Base-by-base conservation (phyloP, 164 flowering plant genomes). In the Piper betle region DNA sequence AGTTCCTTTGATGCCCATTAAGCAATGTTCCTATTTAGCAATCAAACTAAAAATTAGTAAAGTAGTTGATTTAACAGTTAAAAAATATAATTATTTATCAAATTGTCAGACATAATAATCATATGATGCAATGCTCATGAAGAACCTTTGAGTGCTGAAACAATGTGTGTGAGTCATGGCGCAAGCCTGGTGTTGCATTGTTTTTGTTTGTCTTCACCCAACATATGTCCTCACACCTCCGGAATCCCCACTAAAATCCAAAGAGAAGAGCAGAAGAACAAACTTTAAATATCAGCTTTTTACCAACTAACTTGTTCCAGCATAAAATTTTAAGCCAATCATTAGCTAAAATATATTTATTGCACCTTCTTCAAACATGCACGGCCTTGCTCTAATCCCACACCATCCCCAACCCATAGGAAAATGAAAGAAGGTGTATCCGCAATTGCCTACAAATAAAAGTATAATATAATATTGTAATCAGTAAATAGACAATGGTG, bases 401-500 rank as follows among this genome's bases (percentile, higher is more conserved):
- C 82, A 53, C 99, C 99, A 81, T 93, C 99, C 53, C 99, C 99
- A 75, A 93, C 99, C 97, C 99, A 93, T 46, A 93, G 89, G 74
- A 93, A 93, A 61, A 93, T 84, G 67, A 93, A 93, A 56, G 99
- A 93, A 58, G 99, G 99, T 39, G 96, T 90, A 56, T 93, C 99
- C 40, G 99, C 99, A 66, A 93, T 86, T 42, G 96, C 95, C 99
- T 93, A 79, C 17, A 61, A 70, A 65, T 39, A 71, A 9, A 40
- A 15, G 4, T 33, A 58, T n/a, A 39, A 37, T 6, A 17, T 7
- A 39, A 13, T 10, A 58, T 15, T 1, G 1, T 2, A 11, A 39
- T 37, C 15, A 58, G 15, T 8, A 37, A 58, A 39, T 9, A 15
- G 4, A 13, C 15, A 46, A 7, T 5, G 3, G 25, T 39, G 46